These are phyloP conservation scores for Trichophyton mentagrophytes DNA, from an alignment of 2,329 filamentous ascomycete genomes.

Conservation along the genomic window DNA sequence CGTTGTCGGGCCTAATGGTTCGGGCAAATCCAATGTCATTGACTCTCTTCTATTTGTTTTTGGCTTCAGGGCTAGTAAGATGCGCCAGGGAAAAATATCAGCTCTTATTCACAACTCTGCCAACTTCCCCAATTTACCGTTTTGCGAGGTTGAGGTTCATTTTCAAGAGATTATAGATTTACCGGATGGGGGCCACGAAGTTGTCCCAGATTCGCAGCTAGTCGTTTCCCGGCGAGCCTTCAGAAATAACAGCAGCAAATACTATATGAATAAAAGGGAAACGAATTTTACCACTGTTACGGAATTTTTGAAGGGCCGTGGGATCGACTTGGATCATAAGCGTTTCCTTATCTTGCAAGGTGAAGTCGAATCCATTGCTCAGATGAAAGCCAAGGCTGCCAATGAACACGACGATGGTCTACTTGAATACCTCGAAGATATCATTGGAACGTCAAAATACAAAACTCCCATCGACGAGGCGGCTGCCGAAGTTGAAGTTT, in stretches of 20 bases:
- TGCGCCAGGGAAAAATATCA: conserved; percentile 97
- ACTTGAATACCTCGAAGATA: conserved; percentile 93
- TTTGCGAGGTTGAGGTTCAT: conserved; percentile 91
- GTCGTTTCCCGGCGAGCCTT: conserved; percentile 87
- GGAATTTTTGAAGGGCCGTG: conserved; percentile 69
- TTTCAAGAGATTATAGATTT: conserved; percentile 92
- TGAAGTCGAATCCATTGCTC: conserved; percentile 95
- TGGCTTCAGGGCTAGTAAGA: conserved; percentile 96
- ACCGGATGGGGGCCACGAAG: conserved; percentile 58
- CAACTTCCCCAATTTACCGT: conserved; percentile 67
- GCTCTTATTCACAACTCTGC: conserved; percentile 96
- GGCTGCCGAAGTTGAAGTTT: conserved; percentile 72
- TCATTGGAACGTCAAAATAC: conserved; percentile 97
- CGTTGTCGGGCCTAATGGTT: conserved; percentile 94
- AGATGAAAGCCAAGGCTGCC: conserved; percentile 95
- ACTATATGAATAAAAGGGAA: conserved; percentile 83
- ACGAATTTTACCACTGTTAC: conserved; percentile 91
- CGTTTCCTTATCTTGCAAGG: conserved; percentile 94
- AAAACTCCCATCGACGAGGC: conserved; percentile 94
- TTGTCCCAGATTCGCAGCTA: conserved; percentile 71
- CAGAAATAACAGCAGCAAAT: conserved; percentile 96
- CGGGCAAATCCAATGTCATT: conserved; percentile 97
- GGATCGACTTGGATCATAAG: conserved; percentile 94
- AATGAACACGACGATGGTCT: conserved; percentile 94
- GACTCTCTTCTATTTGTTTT: conserved; percentile 98